phyloP scores from a whole-genome alignment of 192 early-diverging fungal species.

The Coemansia sp. region DNA sequence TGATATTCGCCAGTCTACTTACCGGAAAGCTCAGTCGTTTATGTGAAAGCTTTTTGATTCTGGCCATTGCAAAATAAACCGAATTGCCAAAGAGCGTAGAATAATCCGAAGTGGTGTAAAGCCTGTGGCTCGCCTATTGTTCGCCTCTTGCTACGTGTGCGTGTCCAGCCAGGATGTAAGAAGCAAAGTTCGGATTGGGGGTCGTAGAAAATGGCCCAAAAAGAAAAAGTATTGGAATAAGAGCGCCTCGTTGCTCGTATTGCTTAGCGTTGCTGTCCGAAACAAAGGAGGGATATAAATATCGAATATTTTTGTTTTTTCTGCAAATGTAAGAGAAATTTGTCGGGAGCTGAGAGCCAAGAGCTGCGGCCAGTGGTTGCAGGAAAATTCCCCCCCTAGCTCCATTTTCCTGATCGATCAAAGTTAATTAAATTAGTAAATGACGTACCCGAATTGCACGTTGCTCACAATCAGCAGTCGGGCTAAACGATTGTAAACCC shows the following conservation, averaged over 20 bases:
- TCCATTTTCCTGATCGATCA: too few relatives aligned
- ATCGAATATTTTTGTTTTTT: too few relatives aligned
- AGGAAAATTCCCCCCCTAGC: too few relatives aligned
- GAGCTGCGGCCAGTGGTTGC: too few relatives aligned
- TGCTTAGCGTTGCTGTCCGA: background rate
- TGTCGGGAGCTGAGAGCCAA: too few relatives aligned
- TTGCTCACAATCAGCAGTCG: too few relatives aligned
- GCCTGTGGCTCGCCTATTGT: background rate
- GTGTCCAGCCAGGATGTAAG: background rate
- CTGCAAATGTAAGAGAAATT: too few relatives aligned
- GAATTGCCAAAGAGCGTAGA: background rate
- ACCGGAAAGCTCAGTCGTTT: slow-evolving; percentile 56
- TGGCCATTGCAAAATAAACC: slow-evolving; percentile 32
- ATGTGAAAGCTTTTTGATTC: slow-evolving; percentile 56
- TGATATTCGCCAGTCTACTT: slow-evolving; percentile 20
- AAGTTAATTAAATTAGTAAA: too few relatives aligned
- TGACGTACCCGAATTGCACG: too few relatives aligned
- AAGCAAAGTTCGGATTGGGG: slow-evolving; percentile 1
- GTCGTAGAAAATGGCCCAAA: background rate
- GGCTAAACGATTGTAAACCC: too few relatives aligned
- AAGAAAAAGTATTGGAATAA: background rate
- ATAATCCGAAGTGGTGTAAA: background rate
- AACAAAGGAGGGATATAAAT: too few relatives aligned
- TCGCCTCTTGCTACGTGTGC: background rate
- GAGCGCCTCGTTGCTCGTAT: background rate